phyloP scores from a whole-genome alignment of 1,139 yeast genomes.

The Geotrichum fermentans region DNA sequence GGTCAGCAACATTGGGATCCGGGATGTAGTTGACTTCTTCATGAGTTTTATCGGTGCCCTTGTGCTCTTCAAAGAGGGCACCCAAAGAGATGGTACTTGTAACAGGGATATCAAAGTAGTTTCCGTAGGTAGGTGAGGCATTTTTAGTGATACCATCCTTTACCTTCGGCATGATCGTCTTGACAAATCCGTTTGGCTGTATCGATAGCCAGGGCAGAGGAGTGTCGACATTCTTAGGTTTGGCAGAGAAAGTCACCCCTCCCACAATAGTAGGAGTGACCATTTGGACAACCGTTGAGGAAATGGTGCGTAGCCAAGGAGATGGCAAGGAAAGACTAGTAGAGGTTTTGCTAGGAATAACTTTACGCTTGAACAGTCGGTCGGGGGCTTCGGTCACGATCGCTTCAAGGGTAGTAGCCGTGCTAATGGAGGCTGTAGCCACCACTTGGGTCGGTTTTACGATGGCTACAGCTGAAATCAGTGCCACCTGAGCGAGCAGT shows the following conservation, averaged over 20 bases:
- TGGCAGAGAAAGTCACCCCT: slow-evolving; percentile 73
- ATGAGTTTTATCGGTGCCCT: slow-evolving; percentile 21
- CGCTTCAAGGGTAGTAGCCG: slow-evolving; percentile 1
- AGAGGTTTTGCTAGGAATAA: slow-evolving; percentile 23
- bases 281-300: slow-evolving; percentile 51
- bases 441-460: background rate
- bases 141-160: slow-evolving; percentile 67
- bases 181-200: slow-evolving; percentile 73
- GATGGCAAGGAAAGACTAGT: slow-evolving; percentile 40
- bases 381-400: slow-evolving; percentile 1
- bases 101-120: slow-evolving; percentile 65
- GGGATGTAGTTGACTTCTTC: slow-evolving; percentile 51
- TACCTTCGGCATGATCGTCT: slow-evolving; percentile 66
- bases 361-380: slow-evolving; percentile 12
- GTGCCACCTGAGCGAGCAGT: slow-evolving; percentile 1
- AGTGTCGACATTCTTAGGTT: slow-evolving; percentile 62
- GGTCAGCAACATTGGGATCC: slow-evolving; percentile 47
- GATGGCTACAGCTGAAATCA: slow-evolving; percentile 6
- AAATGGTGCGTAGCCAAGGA: slow-evolving; percentile 75
- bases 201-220: slow-evolving; percentile 78
- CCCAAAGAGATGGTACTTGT: slow-evolving; percentile 40
- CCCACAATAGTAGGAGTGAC: slow-evolving; percentile 78
- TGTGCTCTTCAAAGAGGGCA: slow-evolving; percentile 22
- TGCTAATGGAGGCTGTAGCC: slow-evolving; percentile 5
- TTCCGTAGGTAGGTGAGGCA: slow-evolving; percentile 65